Conservation (phyloP, 176 grass and related monocot genomes). For the Rhipidocladum racemiflorum region DNA sequence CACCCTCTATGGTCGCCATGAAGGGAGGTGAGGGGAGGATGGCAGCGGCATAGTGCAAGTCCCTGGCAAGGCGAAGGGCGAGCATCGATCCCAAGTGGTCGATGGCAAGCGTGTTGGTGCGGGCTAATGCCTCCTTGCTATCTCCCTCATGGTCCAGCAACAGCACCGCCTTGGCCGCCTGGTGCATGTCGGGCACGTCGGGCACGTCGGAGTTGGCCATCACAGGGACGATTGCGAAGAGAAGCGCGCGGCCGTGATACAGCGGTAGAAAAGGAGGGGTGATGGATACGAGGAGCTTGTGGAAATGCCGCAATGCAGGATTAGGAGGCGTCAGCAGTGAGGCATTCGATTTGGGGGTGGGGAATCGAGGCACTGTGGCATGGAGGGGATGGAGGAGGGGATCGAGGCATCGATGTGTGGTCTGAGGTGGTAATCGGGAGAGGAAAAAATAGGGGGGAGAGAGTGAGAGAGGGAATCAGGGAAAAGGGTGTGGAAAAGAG, state of each 20-base stretch:
- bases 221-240: background rate
- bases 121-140: background rate
- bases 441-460: too few species aligned
- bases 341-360: background rate
- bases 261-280: background rate
- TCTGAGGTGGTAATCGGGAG: too few species aligned
- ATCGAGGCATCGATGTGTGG: too few species aligned
- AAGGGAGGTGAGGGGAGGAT: too few species aligned
- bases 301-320: slow-evolving; percentile 3
- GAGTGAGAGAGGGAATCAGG: too few species aligned
- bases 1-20: too few species aligned
- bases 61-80: slow-evolving; percentile 9
- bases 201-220: background rate
- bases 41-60: slow-evolving; percentile 9
- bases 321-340: background rate
- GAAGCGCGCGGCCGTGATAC: background rate
- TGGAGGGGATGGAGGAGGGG: background rate
- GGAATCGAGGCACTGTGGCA: background rate
- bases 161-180: slow-evolving; percentile 15
- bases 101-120: background rate
- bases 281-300: background rate
- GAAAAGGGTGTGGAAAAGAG: too few species aligned
- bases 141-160: slow-evolving; percentile 11
- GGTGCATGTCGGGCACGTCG: background rate
- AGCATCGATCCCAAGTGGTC: background rate